These are phyloP conservation scores for Lycium ferocissimum DNA, from an alignment of 257 asterid species.

Conservation along the genomic window DNA sequence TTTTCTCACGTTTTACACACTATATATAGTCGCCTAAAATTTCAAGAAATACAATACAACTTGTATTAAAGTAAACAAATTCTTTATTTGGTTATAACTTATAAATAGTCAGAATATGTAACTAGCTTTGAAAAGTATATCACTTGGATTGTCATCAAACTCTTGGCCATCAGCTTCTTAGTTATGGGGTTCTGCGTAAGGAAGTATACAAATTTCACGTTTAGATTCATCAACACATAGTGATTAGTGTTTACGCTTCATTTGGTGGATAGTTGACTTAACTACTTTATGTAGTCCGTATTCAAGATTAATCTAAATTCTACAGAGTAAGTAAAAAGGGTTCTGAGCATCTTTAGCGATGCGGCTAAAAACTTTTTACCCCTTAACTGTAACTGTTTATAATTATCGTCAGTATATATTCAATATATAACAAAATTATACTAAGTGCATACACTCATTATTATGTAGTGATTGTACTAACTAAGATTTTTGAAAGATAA, in stretches of 20 bases:
- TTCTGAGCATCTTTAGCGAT: neutral
- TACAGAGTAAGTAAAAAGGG: neutral
- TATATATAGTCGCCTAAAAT: neutral
- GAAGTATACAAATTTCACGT: neutral
- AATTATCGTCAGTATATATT: neutral
- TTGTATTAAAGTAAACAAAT: neutral
- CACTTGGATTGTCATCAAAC: neutral
- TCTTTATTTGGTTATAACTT: neutral
- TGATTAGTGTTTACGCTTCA: neutral
- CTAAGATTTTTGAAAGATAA: neutral
- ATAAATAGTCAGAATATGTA: conserved; percentile 17
- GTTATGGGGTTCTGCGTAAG: neutral
- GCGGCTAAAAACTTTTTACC: too few relatives aligned
- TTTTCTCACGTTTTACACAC: conserved; percentile 4
- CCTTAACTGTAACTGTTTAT: too few relatives aligned
- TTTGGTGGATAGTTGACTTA: neutral
- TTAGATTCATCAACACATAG: neutral
- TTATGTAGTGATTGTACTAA: neutral
- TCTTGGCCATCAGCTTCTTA: neutral
- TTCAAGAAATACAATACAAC: neutral
- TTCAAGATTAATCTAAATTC: neutral
- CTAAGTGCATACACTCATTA: neutral
- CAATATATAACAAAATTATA: neutral
- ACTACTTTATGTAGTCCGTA: neutral
- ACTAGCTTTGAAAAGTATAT: neutral